phyloP scores from a whole-genome alignment of 129 eudicot genomes.

The Heracleum sosnowskyi region DNA sequence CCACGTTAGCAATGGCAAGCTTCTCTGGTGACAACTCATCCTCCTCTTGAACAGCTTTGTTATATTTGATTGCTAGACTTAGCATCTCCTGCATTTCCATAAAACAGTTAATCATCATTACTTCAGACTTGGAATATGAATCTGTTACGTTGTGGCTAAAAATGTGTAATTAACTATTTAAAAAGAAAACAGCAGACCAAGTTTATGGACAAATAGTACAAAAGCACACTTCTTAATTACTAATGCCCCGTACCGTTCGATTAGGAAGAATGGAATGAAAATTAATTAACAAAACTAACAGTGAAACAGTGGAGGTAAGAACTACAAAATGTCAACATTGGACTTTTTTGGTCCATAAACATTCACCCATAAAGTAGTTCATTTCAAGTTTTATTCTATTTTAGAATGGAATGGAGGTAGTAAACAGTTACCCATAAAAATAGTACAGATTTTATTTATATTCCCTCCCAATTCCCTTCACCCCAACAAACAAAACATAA shows the following conservation, averaged over 20 bases:
- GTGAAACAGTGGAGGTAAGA: neutral
- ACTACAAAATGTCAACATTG: no score
- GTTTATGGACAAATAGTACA: neutral
- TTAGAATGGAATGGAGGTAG: no score
- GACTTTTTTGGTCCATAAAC: no score
- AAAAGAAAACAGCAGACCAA: neutral
- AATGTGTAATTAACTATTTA: neutral
- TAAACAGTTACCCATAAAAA: no score
- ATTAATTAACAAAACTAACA: no score
- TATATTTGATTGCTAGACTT: constrained; percentile 57
- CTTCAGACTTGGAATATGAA: neutral
- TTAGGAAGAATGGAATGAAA: no score
- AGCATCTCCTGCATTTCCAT: constrained; percentile 70
- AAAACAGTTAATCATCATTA: neutral
- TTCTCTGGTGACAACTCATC: constrained; percentile 92
- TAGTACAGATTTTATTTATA: no score
- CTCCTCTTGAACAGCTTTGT: constrained; percentile 92
- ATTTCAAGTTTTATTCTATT: no score
- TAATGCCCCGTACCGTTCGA: neutral
- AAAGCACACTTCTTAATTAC: neutral
- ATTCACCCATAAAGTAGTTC: no score
- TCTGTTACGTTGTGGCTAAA: neutral
- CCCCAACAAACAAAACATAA: no score
- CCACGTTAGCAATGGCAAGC: constrained; percentile 87
- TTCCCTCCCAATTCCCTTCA: no score